Evolutionary conservation across 208 protist species (phyloP).

Genomic region (Trypanosoma caninum): DNA sequence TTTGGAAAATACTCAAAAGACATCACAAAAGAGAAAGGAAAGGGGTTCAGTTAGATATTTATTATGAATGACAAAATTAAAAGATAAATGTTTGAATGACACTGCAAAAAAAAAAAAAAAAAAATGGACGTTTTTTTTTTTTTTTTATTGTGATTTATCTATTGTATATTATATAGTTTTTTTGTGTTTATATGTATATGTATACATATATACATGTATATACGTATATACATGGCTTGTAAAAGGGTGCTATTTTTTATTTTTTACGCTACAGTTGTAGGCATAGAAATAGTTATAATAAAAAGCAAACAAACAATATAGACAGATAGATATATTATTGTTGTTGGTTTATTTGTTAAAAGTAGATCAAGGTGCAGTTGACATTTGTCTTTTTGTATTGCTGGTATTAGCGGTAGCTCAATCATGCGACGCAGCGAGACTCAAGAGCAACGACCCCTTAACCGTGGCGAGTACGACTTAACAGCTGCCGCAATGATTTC

Average conservation of each 20-base stretch:
- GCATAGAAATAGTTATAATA: too few relatives aligned
- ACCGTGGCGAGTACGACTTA: slow-evolving; percentile 14
- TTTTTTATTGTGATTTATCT: neutral
- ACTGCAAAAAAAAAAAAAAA: neutral
- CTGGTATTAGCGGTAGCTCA: too few relatives aligned
- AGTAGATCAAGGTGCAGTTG: too few relatives aligned
- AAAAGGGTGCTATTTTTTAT: too few relatives aligned
- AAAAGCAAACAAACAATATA: too few relatives aligned
- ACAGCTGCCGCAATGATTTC: slow-evolving; percentile 19
- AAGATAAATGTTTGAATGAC: too few relatives aligned
- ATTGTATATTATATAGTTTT: neutral
- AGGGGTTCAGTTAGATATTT: too few relatives aligned
- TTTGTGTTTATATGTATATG: slow-evolving; percentile 1
- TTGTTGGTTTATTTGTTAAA: neutral
- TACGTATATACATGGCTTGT: neutral
- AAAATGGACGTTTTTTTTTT: neutral
- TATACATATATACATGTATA: slow-evolving; percentile 4
- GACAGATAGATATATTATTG: neutral
- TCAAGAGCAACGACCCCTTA: slow-evolving; percentile 15
- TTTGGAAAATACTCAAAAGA: too few relatives aligned
- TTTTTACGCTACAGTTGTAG: too few relatives aligned
- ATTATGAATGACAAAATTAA: too few relatives aligned
- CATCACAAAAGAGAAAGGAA: too few relatives aligned
- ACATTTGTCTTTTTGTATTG: too few relatives aligned
- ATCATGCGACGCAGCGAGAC: slow-evolving; percentile 1